A percentile compares a stretch with the other conserved stretches of the same genome.
Conservation (phyloP, 1,139 yeast species). For the Eremothecium gossypii region DNA sequence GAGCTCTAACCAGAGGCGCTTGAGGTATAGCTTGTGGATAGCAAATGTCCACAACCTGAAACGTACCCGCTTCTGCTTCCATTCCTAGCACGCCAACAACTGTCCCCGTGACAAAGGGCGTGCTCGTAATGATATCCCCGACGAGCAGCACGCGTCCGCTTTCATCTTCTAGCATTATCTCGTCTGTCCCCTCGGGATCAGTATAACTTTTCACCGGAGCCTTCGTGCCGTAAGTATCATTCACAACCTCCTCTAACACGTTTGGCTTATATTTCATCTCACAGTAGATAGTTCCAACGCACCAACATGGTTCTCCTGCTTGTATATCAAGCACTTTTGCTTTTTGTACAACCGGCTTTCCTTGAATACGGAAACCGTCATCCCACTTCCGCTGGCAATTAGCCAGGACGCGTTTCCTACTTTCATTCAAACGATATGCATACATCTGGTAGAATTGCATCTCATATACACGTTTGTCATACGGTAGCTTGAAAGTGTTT, state of each 20-base stretch:
- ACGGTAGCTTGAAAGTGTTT: slow-evolving; percentile 23
- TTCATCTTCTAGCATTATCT: slow-evolving; percentile 79
- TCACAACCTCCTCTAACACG: slow-evolving; percentile 71
- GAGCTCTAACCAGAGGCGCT: slow-evolving; percentile 28
- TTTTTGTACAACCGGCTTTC: slow-evolving; percentile 30
- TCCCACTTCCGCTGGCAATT: slow-evolving; percentile 45
- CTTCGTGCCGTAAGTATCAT: slow-evolving; percentile 34
- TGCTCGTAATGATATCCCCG: slow-evolving; percentile 47
- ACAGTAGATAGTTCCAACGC: slow-evolving; percentile 80
- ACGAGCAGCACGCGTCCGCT: slow-evolving; percentile 75
- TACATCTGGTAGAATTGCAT: slow-evolving; percentile 72
- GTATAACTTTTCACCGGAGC: slow-evolving; percentile 37
- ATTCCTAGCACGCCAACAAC: slow-evolving; percentile 81
- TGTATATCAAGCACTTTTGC: slow-evolving; percentile 71
- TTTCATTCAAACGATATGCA: slow-evolving; percentile 46
- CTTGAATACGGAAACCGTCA: slow-evolving; percentile 37
- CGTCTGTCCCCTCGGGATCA: slow-evolving; percentile 45
- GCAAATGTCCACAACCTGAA: slow-evolving; percentile 72
- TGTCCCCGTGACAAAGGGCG: slow-evolving; percentile 71
- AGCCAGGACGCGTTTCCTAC: slow-evolving; percentile 46
- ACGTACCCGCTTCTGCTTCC: slow-evolving; percentile 75
- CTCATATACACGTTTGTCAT: slow-evolving; percentile 43
- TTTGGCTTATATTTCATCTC: slow-evolving; percentile 82
- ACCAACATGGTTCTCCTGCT: slow-evolving; percentile 69
- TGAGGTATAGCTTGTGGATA: slow-evolving; percentile 63